Conservation (phyloP, 495 filamentous ascomycete genomes). For the Tuber melanosporum region DNA sequence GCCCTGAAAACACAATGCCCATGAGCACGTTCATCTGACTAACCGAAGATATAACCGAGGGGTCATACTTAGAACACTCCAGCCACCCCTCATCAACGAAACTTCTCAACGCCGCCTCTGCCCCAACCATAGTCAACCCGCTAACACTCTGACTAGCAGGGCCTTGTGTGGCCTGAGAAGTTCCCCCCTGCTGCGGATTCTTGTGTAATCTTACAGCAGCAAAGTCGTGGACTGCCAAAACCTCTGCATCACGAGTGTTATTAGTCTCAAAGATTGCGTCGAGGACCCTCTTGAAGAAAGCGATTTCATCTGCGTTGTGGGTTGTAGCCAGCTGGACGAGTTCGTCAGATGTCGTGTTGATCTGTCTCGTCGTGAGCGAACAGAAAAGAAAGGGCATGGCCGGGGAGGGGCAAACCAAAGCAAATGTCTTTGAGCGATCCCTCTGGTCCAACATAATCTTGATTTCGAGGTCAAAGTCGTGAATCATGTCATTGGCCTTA, state of each 20-base stretch:
- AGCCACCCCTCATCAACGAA: slow-evolving; percentile 81
- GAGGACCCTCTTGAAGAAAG: slow-evolving; percentile 78
- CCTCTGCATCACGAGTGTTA: slow-evolving; percentile 68
- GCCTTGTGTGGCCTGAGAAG: slow-evolving; percentile 43
- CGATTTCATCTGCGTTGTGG: slow-evolving; percentile 74
- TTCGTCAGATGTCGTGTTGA: slow-evolving; percentile 82
- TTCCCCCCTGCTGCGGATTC: slow-evolving; percentile 43
- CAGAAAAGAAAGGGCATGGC: background rate
- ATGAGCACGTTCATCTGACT: background rate
- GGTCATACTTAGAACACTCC: slow-evolving; percentile 47
- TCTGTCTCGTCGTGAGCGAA: slow-evolving; percentile 31
- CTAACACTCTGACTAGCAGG: slow-evolving; percentile 45
- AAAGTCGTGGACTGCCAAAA: slow-evolving; percentile 69
- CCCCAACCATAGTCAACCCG: slow-evolving; percentile 66
- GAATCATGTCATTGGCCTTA: slow-evolving; percentile 63
- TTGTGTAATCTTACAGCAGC: slow-evolving; percentile 64
- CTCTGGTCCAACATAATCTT: slow-evolving; percentile 62
- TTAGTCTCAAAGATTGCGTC: slow-evolving; percentile 87
- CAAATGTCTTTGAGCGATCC: slow-evolving; percentile 45
- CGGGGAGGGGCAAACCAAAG: slow-evolving; percentile 20
- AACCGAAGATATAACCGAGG: background rate
- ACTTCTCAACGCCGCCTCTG: slow-evolving; percentile 61
- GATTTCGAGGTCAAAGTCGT: slow-evolving; percentile 80
- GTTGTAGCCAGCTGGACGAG: slow-evolving; percentile 81
- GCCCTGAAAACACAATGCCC: slow-evolving; percentile 46